A percentile compares a stretch with the other conserved stretches of the same genome.
These are phyloP conservation scores for Wickerhamiella sorbophila DNA, from an alignment of 805 yeast species.

Conservation along the genomic window DNA sequence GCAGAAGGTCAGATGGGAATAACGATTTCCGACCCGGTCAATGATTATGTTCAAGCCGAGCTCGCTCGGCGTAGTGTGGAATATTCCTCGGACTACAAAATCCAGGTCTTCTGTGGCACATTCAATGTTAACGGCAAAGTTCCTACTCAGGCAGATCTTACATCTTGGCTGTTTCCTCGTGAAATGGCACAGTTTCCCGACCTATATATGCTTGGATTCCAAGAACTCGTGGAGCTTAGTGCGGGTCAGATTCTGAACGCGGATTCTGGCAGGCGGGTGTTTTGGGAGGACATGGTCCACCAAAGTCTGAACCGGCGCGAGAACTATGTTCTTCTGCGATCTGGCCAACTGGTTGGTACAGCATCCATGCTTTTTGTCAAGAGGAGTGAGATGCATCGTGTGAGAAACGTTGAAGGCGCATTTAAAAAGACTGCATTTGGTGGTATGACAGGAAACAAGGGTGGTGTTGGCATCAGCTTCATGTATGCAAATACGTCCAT, in stretches of 20 bases:
- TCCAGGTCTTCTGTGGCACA: conserved; percentile 66
- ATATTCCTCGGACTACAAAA: conserved; percentile 47
- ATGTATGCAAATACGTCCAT: conserved; percentile 66
- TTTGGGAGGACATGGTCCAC: conserved; percentile 63
- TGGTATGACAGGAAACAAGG: conserved; percentile 94
- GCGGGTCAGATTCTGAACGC: conserved; percentile 83
- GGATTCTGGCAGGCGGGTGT: conserved; percentile 59
- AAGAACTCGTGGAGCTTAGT: conserved; percentile 84
- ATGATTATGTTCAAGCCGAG: conserved; percentile 64
- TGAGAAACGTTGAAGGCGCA: conserved; percentile 87
- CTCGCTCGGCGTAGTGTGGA: conserved; percentile 35
- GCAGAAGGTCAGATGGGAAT: conserved; percentile 59
- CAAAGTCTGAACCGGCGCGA: conserved; percentile 45
- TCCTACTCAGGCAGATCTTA: conserved; percentile 38
- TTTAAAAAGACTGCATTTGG: conserved; percentile 90
- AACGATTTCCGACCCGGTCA: conserved; percentile 70
- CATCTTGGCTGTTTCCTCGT: conserved; percentile 69
- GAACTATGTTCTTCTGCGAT: conserved; percentile 54
- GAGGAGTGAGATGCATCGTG: conserved; percentile 39
- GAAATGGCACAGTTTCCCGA: conserved; percentile 39
- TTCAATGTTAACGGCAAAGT: conserved; percentile 72
- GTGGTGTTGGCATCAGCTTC: conserved; percentile 87
- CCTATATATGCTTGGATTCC: conserved; percentile 77
- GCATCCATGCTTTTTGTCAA: conserved; percentile 59
- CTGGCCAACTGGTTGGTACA: conserved; percentile 85